Evolutionary conservation across 257 asterid genomes (phyloP).

Genomic region (Vinca minor): DNA sequence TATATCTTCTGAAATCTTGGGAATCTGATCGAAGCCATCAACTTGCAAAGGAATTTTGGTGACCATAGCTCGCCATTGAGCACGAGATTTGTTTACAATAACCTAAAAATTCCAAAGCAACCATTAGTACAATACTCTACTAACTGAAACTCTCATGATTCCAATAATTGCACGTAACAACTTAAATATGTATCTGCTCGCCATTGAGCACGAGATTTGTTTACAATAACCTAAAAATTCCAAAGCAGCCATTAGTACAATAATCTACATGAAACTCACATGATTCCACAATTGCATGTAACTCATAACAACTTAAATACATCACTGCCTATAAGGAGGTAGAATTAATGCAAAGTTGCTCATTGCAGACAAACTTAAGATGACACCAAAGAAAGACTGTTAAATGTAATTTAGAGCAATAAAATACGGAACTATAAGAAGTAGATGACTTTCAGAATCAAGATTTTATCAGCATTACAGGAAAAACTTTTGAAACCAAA

Average conservation of each 20-base stretch:
- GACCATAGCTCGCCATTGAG: conserved; percentile 53
- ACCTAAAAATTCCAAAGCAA: conserved; percentile 38
- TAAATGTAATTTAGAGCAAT: not conserved
- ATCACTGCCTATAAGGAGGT: not conserved
- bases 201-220: conserved; percentile 80
- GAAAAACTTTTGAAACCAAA: too few species aligned
- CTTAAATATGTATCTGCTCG: conserved; percentile 23
- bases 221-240: conserved; percentile 64
- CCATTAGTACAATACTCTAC: not conserved
- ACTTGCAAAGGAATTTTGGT: conserved; percentile 50
- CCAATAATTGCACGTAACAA: too few species aligned
- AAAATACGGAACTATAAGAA: too few species aligned
- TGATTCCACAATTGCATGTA: too few species aligned
- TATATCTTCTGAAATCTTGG: conserved; percentile 61
- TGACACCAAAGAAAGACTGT: too few species aligned
- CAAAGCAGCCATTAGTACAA: not conserved
- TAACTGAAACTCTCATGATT: too few species aligned
- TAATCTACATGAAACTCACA: not conserved
- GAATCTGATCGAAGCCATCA: conserved; percentile 61
- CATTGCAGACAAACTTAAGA: too few species aligned
- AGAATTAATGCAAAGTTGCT: not conserved
- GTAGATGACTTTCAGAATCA: too few species aligned
- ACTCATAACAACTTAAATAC: too few species aligned
- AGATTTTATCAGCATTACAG: too few species aligned
- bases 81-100: conserved; percentile 86